phyloP scores from a whole-genome alignment of 106 monocot species.

The Alisma plantagoaquatica region DNA sequence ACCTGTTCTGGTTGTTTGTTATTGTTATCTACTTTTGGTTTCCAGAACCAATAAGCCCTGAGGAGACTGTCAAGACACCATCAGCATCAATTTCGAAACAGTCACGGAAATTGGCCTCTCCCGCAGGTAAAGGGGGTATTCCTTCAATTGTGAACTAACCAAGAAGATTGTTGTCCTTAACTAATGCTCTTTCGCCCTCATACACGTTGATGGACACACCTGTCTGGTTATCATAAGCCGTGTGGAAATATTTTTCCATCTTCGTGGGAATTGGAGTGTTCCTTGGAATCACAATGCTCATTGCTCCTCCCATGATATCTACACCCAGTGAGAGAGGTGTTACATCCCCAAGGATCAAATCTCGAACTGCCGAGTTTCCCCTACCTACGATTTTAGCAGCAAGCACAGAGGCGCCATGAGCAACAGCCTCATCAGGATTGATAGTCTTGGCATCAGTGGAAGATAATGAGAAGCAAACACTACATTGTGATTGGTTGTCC shows the following conservation, averaged over 20 bases:
- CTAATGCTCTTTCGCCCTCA: slow-evolving; percentile 20
- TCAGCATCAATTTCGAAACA: slow-evolving; percentile 59
- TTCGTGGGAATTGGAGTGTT: slow-evolving; percentile 57
- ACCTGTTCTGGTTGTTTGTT: slow-evolving; percentile 7
- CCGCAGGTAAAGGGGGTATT: slow-evolving; percentile 42
- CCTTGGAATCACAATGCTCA: slow-evolving; percentile 18
- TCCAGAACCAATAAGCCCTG: slow-evolving; percentile 49
- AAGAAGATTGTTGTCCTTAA: slow-evolving; percentile 14
- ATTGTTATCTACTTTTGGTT: slow-evolving; percentile 14
- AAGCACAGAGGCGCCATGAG: slow-evolving; percentile 9
- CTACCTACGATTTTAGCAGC: slow-evolving; percentile 18
- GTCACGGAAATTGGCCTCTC: slow-evolving; percentile 42
- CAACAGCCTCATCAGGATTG: slow-evolving; percentile 18
- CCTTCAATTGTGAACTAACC: slow-evolving; percentile 53
- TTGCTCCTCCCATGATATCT: slow-evolving; percentile 1
- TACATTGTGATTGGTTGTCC: too few species aligned
- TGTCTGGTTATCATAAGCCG: slow-evolving; percentile 42
- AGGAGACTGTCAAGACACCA: slow-evolving; percentile 47
- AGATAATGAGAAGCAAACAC: too few species aligned
- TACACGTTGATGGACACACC: slow-evolving; percentile 38
- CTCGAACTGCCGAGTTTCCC: slow-evolving; percentile 19
- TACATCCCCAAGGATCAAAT: slow-evolving; percentile 30
- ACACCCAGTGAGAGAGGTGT: slow-evolving; percentile 12
- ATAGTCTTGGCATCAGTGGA: slow-evolving; percentile 13
- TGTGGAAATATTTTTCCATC: slow-evolving; percentile 49